phyloP scores from a whole-genome alignment of 306 rosid species.

The Luffa aegyptiaca region DNA sequence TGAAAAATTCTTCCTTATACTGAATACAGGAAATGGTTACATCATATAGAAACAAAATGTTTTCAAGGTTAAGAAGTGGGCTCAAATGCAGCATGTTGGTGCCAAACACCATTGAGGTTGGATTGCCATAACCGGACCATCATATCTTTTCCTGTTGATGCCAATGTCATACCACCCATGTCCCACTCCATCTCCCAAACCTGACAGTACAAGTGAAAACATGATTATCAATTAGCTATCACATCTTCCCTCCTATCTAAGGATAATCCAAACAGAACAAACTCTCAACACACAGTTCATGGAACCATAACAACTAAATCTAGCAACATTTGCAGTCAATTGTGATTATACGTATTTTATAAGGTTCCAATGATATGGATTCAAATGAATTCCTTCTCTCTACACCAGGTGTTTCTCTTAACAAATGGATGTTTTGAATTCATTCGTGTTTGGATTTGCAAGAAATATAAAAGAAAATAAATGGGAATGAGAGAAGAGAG shows the following conservation, averaged over 20 bases:
- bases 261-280: neutral
- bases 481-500: neutral
- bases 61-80: conserved; percentile 43
- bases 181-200: conserved; percentile 98
- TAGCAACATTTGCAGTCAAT: neutral
- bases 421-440: neutral
- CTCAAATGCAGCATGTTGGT: conserved; percentile 69
- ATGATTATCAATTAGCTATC: neutral
- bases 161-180: conserved; percentile 97
- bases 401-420: neutral
- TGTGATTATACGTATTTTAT: neutral
- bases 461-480: neutral
- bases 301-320: neutral
- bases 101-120: conserved; percentile 78
- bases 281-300: neutral
- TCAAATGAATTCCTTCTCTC: neutral
- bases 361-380: neutral
- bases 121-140: conserved; percentile 80
- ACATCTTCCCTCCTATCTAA: neutral
- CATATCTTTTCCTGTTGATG: conserved; percentile 72
- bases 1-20: neutral
- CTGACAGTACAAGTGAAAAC: conserved; percentile 25
- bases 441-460: neutral
- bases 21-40: conserved; percentile 2
- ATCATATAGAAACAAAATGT: neutral